These are phyloP conservation scores for Microthlaspi erraticum DNA, from an alignment of 345 rosid species.

Conservation along the genomic window DNA sequence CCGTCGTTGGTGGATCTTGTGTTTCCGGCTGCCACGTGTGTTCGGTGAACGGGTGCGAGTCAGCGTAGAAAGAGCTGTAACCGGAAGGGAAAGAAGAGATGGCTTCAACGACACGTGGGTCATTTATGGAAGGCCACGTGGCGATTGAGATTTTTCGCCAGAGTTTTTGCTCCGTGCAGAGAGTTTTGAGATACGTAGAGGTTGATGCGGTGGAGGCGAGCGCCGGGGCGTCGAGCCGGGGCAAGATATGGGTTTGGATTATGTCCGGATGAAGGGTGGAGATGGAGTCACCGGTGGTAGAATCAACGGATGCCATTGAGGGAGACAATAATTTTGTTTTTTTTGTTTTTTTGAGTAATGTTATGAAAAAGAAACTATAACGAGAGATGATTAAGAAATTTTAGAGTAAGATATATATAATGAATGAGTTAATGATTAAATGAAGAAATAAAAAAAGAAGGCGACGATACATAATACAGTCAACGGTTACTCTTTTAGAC, in stretches of 20 bases:
- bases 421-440: constrained; percentile 20
- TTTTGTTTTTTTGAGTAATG: neutral
- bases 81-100: constrained; percentile 63
- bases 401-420: constrained; percentile 9
- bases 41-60: constrained; percentile 59
- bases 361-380: neutral
- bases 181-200: constrained; percentile 57
- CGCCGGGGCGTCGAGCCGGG: constrained; percentile 81
- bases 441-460: neutral
- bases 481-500: constrained; percentile 43
- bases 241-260: constrained; percentile 63
- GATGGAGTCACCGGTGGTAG: constrained; percentile 34
- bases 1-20: constrained; percentile 23
- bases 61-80: constrained; percentile 66
- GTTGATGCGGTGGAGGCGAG: constrained; percentile 64
- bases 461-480: constrained; percentile 21
- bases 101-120: constrained; percentile 47
- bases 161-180: constrained; percentile 58
- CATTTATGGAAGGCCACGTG: constrained; percentile 68
- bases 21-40: constrained; percentile 16
- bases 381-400: constrained; percentile 27
- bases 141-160: constrained; percentile 61
- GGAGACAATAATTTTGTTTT: neutral
- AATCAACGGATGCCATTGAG: constrained; percentile 26
- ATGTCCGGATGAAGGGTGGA: constrained; percentile 66